phyloP scores from a whole-genome alignment of 108 stramenopile genomes.

The Cyclotella baltica region DNA sequence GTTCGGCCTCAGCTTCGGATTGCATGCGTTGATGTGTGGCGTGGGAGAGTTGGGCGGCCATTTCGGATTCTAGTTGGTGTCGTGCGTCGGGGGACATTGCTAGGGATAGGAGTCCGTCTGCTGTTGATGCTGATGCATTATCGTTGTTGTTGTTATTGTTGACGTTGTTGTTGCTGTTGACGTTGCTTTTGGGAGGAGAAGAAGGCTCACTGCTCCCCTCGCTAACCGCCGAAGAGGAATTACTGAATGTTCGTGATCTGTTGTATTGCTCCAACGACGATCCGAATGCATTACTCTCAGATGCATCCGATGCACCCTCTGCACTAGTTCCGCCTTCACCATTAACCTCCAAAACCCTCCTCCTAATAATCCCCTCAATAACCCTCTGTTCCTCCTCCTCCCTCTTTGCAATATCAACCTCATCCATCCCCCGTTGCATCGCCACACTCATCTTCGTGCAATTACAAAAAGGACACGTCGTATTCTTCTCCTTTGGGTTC shows the following conservation, averaged over 20 bases:
- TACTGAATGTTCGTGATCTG: conserved; percentile 53
- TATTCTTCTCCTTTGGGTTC: conserved; percentile 65
- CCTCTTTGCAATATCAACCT: conserved; percentile 47
- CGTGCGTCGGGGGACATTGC: conserved; percentile 83
- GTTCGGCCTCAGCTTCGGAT: conserved; percentile 72
- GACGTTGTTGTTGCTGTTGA: conserved; percentile 9
- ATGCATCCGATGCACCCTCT: background rate
- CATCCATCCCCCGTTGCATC: conserved; percentile 54
- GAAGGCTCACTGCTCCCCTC: background rate
- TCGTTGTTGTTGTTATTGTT: conserved; percentile 28
- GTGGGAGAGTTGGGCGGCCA: conserved; percentile 75
- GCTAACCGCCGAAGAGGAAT: conserved; percentile 49
- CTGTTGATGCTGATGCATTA: too few relatives aligned
- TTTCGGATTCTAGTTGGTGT: conserved; percentile 68
- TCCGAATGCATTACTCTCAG: conserved; percentile 64
- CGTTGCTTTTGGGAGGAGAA: conserved; percentile 10
- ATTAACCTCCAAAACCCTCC: conserved; percentile 29
- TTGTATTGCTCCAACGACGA: conserved; percentile 71
- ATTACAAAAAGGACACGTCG: conserved; percentile 83
- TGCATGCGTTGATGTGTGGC: conserved; percentile 68
- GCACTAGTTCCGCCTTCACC: conserved; percentile 11
- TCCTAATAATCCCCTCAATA: conserved; percentile 61
- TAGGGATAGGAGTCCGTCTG: conserved; percentile 45
- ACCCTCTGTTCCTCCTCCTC: conserved; percentile 61
- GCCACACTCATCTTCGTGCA: conserved; percentile 51